phyloP scores from a whole-genome alignment of 306 rosid genomes.

The Cicer judaicum region DNA sequence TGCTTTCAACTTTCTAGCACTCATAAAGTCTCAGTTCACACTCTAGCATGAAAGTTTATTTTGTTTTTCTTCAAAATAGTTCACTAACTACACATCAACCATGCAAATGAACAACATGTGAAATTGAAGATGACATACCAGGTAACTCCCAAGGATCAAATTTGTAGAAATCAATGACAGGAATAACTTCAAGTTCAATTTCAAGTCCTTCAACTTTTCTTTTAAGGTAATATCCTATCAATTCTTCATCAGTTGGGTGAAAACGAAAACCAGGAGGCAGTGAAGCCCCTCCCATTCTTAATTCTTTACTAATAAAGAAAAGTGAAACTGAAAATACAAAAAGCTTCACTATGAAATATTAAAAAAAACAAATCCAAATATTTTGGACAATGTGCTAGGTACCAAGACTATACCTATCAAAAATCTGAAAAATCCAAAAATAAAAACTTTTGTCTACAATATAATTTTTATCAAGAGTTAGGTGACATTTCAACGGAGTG shows the following conservation, averaged over 20 bases:
- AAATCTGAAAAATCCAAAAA: constrained; percentile 87
- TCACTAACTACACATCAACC: constrained; percentile 4
- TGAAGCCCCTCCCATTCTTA: constrained; percentile 50
- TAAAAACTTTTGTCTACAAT: constrained; percentile 73
- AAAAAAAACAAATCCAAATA: neutral
- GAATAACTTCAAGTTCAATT: constrained; percentile 92
- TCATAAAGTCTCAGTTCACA: constrained; percentile 51
- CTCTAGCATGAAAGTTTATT: constrained; percentile 12
- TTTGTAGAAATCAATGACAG: constrained; percentile 84
- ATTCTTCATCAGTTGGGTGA: constrained; percentile 89
- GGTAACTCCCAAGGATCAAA: constrained; percentile 97
- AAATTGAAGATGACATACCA: constrained; percentile 69
- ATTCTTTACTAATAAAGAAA: constrained; percentile 27
- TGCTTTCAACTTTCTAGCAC: constrained; percentile 39
- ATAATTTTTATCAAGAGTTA: constrained; percentile 57
- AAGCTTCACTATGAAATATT: too few species aligned
- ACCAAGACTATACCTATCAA: constrained; percentile 62
- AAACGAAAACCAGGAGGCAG: constrained; percentile 91
- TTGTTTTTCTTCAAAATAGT: neutral
- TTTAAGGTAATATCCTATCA: constrained; percentile 79
- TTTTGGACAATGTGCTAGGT: constrained; percentile 47
- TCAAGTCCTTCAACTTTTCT: constrained; percentile 81
- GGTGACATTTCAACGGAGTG: constrained; percentile 61
- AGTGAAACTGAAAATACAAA: neutral
- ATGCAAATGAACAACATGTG: constrained; percentile 20